Evolutionary conservation across 2,329 filamentous ascomycete genomes (phyloP), one percentile per base, ranked within the genome.

Genomic region (Penicillium sp.): DNA sequence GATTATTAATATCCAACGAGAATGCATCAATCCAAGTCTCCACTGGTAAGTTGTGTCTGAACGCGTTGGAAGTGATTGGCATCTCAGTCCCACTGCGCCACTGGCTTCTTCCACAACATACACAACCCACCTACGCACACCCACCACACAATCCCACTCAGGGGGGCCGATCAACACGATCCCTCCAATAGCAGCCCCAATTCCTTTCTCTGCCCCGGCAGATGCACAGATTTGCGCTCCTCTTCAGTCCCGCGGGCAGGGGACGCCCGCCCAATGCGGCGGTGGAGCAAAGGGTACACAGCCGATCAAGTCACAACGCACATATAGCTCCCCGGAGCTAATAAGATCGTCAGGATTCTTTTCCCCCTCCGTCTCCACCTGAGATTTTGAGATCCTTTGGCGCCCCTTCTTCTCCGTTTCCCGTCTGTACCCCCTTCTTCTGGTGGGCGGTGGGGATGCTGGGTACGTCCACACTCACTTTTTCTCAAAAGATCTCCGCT

Each of bases 241-340:
- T 38, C 35, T 20, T 18, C 35, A 13, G 16, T 38, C 18, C 35
- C 35, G 18, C 33, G 27, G 33, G 25, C 24, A 50, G 25, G 25
- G 30, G 27, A 25, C 33, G 31, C 28, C 33, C 14, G 30, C 33
- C 46, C 55, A 39, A 52, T 51, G 52, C 51, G 52, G 50, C 48
- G 46, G 58, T 60, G 54, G 60, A 49, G 51, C 51, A 42, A 20
- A 31, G 27, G 49, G 48, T 47, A 46, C 20, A 44, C 46, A 48
- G 22, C 49, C 46, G 49, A 56, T 53, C 50, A 36, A 56, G 43
- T 53, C 44, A 40, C 46, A 54, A 41, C 51, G 47, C 46, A 46
- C 39, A 10, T 36, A 50, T 46, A 28, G 36, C 27, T 16, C 24
- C 38, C 44, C 44, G 38, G 49, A 48, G 16, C 35, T 44, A 56